A percentile compares a stretch with the other conserved stretches of the same genome.
These are phyloP conservation scores for Cryptococcus neoformans DNA, from an alignment of 1,284 basidiomycete genomes.

Conservation along the genomic window DNA sequence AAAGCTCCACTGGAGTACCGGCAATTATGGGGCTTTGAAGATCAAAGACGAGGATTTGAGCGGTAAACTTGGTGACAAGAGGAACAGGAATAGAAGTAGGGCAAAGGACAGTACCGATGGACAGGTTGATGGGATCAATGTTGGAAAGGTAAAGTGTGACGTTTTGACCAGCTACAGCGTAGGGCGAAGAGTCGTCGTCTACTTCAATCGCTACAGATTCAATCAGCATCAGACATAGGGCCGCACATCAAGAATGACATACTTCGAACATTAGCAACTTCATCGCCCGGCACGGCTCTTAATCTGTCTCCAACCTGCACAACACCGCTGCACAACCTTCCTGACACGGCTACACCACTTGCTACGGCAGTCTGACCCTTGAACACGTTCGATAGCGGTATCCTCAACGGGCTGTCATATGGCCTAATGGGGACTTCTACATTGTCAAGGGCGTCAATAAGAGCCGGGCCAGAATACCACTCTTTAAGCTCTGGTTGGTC, in stretches of 20 bases:
- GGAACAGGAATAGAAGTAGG: conserved; percentile 66
- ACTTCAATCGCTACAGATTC: conserved; percentile 69
- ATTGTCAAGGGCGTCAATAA: conserved; percentile 78
- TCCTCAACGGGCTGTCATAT: conserved; percentile 70
- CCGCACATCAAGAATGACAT: conserved; percentile 18
- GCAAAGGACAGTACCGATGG: conserved; percentile 86
- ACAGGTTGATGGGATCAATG: conserved; percentile 82
- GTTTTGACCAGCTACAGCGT: conserved; percentile 88
- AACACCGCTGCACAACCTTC: conserved; percentile 82
- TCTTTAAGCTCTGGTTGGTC: conserved; percentile 52
- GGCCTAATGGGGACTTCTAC: conserved; percentile 78
- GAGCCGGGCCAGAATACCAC: conserved; percentile 86
- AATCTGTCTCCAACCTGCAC: conserved; percentile 89
- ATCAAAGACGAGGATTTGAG: conserved; percentile 92
- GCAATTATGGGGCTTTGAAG: conserved; percentile 82
- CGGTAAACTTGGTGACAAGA: conserved; percentile 71
- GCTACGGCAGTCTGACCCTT: conserved; percentile 71
- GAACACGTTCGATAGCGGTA: conserved; percentile 95
- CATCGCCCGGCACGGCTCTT: conserved; percentile 87
- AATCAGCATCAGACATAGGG: background rate
- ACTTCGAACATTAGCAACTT: conserved; percentile 80
- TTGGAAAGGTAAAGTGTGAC: conserved; percentile 78
- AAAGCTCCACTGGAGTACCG: conserved; percentile 86
- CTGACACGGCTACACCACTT: conserved; percentile 73
- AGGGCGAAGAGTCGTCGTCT: conserved; percentile 73